A percentile compares a stretch with the other conserved stretches of the same genome.
phyloP scores from a whole-genome alignment of 2,329 filamentous ascomycete species.

The Diaporthe vexans region DNA sequence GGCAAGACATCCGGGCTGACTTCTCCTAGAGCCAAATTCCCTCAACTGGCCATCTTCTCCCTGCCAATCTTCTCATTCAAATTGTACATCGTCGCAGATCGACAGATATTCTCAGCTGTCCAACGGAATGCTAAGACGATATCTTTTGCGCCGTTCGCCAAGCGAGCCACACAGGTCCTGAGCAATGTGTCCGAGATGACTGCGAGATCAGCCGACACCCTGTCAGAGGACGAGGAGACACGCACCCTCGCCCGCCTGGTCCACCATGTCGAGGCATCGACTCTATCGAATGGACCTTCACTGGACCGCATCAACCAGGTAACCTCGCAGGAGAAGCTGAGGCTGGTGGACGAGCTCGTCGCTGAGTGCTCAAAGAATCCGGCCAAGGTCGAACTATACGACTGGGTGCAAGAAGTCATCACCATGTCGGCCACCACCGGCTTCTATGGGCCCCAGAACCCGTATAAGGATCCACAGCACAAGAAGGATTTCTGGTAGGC shows the following conservation, averaged over 20 bases:
- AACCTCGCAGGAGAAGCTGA: slow-evolving; percentile 22
- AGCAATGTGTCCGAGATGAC: slow-evolving; percentile 1
- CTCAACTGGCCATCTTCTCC: slow-evolving; percentile 24
- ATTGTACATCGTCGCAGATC: slow-evolving; percentile 32
- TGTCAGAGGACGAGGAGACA: slow-evolving; percentile 9
- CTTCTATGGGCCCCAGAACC: slow-evolving; percentile 30
- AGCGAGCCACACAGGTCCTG: neutral
- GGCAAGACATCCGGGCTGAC: neutral
- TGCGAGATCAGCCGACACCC: neutral
- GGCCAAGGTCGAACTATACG: neutral
- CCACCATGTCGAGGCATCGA: slow-evolving; percentile 6
- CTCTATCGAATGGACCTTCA: slow-evolving; percentile 1
- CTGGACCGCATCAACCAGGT: slow-evolving; percentile 35
- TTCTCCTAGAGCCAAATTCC: slow-evolving; percentile 14
- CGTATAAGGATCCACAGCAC: slow-evolving; percentile 26
- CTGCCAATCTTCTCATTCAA: slow-evolving; percentile 39
- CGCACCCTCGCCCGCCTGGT: slow-evolving; percentile 12
- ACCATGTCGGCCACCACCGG: slow-evolving; percentile 11
- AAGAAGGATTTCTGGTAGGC: slow-evolving; percentile 35
- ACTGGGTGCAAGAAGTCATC: slow-evolving; percentile 16
- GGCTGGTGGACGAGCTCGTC: slow-evolving; percentile 11
- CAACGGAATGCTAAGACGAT: slow-evolving; percentile 35
- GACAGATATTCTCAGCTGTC: slow-evolving; percentile 21
- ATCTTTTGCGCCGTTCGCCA: slow-evolving; percentile 38
- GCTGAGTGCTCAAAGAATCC: neutral